Percentiles rank a stretch among this genome's conserved stretches.
These are phyloP conservation scores for Paspalum vaginatum DNA, from an alignment of 176 grass and related monocot genomes.

Conservation along the genomic window DNA sequence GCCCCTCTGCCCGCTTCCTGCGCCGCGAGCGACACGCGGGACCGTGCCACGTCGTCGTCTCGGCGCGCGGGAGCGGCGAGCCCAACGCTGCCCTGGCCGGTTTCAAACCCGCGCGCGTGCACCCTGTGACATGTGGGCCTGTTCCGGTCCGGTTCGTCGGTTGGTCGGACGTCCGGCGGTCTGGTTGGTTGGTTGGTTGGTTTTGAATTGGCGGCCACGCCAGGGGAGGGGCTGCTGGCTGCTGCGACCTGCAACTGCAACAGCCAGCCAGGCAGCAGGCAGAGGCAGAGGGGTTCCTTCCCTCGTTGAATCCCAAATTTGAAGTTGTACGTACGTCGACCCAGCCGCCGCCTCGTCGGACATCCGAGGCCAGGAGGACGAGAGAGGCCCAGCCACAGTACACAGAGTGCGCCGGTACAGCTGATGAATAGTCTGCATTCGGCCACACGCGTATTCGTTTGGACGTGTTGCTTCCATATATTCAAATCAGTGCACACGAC, in stretches of 20 bases:
- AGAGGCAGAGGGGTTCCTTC: not conserved
- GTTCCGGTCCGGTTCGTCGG: constrained; percentile 5
- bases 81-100: not conserved
- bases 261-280: not conserved
- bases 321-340: not conserved
- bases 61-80: constrained; percentile 17
- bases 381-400: too few species aligned
- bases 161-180: not conserved
- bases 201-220: constrained; percentile 42
- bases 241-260: not conserved
- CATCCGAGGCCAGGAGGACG: not conserved
- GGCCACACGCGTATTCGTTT: too few species aligned
- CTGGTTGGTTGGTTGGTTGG: constrained; percentile 4
- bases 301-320: not conserved
- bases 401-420: too few species aligned
- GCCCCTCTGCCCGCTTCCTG: not conserved
- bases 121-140: constrained; percentile 35
- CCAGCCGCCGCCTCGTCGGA: not conserved
- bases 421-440: too few species aligned
- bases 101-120: constrained; percentile 41
- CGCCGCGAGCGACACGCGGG: constrained; percentile 23
- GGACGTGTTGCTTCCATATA: too few species aligned
- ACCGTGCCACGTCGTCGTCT: constrained; percentile 40
- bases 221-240: not conserved
- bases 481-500: too few species aligned